phyloP scores from a whole-genome alignment of 2,329 filamentous ascomycete genomes.

The Aotearoamyces nothofagi region DNA sequence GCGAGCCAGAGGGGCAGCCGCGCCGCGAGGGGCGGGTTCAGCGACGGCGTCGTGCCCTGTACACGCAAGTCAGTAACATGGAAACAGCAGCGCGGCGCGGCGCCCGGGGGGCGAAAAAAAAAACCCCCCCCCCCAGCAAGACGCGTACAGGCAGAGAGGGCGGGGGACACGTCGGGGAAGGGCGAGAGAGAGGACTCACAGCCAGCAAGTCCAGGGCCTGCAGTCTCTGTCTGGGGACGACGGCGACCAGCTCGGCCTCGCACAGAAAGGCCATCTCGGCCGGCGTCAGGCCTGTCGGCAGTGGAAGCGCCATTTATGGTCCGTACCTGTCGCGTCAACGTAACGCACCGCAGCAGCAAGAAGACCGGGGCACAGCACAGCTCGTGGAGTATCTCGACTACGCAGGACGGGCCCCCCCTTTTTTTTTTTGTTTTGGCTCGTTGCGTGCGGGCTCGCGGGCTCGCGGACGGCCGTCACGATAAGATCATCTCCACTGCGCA shows the following conservation, averaged over 20 bases:
- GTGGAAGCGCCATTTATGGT: conserved; percentile 21
- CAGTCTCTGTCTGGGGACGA: conserved; percentile 81
- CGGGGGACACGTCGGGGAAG: conserved; percentile 65
- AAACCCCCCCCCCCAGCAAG: no score
- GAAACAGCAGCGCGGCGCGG: background rate
- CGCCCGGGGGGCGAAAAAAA: no score
- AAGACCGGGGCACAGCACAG: no score
- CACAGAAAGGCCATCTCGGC: conserved; percentile 87
- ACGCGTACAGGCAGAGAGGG: no score
- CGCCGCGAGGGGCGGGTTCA: conserved; percentile 69
- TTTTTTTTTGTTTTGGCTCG: no score
- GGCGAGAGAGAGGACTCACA: conserved; percentile 40
- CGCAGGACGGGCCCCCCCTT: no score
- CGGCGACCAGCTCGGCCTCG: conserved; percentile 92
- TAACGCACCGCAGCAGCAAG: no score
- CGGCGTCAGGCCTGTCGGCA: conserved; percentile 48
- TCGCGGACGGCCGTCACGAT: no score
- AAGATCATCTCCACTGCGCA: no score
- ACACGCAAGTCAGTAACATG: conserved; percentile 2
- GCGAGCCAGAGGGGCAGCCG: conserved; percentile 87
- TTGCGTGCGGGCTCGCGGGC: no score
- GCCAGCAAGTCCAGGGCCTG: conserved; percentile 74
- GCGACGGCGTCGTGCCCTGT: conserved; percentile 61
- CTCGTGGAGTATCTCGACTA: no score
- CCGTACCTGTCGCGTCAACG: no score